Base-by-base conservation (phyloP, 2,329 filamentous ascomycete species). In the Cylindrodendrum hubeiense region DNA sequence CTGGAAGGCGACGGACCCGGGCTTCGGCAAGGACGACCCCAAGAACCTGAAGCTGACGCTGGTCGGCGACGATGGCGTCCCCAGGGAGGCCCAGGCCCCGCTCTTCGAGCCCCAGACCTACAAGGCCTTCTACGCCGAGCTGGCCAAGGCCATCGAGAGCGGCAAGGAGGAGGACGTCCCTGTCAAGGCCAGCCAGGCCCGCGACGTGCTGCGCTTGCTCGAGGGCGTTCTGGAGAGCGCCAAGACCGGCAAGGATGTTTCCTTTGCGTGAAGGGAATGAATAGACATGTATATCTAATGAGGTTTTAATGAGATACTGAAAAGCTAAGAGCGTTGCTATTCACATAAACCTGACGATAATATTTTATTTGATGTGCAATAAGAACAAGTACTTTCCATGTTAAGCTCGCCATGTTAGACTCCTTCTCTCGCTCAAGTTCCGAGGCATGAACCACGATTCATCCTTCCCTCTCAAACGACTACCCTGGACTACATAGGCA, bases 21-120 rank as follows among this genome's bases (percentile, higher is more conserved):
- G 81, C 4, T 95, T 93, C 74, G 93, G 90, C 2, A 77, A 86
- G 41, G 93, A 95, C 73, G 82, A 84, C 10, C 83, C 86, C 41
- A 83, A 84, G 69, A 86, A 88, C 58, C 90, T 91, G 67, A 85
- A 76, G 63, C 78, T 94, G 67, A 87, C 88, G 8, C 82, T 87
- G 5, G 77, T 90, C 2, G 81, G 83, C 9, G 81, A 79, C 3
- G 83, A 86, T 13, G 87, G 84, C 44, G 82, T 82, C 64, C 79
- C 87, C 3, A 81, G 80, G 58, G 85, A 85, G 59, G 81, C 84
- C 56, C 77, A 81, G 1, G 83, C 84, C 44, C 87, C 88, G 2
- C 91, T 90, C 3, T 82, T 91, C 3, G 82, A 89, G 75, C 89
- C 91, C 1, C 79, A 85, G 64, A 94, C 91, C 3, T 96, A 93